phyloP scores from a whole-genome alignment of 2,329 filamentous ascomycete species.

The Diaporthe vaccinii region DNA sequence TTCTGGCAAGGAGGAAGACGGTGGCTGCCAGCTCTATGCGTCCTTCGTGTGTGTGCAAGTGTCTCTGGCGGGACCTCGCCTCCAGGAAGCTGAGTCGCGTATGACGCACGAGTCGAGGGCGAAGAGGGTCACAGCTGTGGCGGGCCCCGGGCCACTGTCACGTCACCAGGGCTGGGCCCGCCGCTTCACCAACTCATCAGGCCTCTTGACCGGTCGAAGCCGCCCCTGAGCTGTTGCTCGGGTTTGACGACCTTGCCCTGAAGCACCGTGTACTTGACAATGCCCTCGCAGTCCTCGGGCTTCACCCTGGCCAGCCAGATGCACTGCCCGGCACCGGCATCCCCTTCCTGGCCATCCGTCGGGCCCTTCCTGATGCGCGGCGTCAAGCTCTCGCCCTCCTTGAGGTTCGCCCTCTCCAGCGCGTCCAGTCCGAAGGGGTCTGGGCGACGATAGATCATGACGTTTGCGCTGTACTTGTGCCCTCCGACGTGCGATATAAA shows the following conservation, averaged over 20 bases:
- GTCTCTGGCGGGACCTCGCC: neutral
- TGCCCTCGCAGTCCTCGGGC: constrained; percentile 93
- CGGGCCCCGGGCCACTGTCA: neutral
- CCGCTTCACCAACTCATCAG: constrained; percentile 85
- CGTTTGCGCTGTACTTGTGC: constrained; percentile 95
- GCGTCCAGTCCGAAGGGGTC: constrained; percentile 68
- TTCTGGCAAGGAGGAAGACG: neutral
- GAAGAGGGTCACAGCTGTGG: neutral
- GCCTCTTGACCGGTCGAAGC: constrained; percentile 87
- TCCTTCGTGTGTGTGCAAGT: neutral
- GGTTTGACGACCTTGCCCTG: constrained; percentile 97
- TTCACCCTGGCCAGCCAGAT: constrained; percentile 90
- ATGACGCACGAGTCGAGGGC: too few relatives aligned
- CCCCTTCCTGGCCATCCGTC: constrained; percentile 52
- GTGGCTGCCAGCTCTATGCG: neutral
- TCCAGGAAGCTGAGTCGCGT: neutral
- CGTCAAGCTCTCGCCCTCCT: constrained; percentile 44
- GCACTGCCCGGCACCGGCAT: constrained; percentile 81
- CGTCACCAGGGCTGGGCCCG: neutral
- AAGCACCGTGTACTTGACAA: constrained; percentile 88
- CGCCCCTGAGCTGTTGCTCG: constrained; percentile 84
- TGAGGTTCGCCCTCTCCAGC: constrained; percentile 54
- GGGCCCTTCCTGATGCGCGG: constrained; percentile 45
- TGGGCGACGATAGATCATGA: constrained; percentile 86
- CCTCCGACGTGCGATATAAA: constrained; percentile 97